Evolutionary conservation across 2,329 filamentous ascomycete species (phyloP).

Genomic region (Fusarium longipes): DNA sequence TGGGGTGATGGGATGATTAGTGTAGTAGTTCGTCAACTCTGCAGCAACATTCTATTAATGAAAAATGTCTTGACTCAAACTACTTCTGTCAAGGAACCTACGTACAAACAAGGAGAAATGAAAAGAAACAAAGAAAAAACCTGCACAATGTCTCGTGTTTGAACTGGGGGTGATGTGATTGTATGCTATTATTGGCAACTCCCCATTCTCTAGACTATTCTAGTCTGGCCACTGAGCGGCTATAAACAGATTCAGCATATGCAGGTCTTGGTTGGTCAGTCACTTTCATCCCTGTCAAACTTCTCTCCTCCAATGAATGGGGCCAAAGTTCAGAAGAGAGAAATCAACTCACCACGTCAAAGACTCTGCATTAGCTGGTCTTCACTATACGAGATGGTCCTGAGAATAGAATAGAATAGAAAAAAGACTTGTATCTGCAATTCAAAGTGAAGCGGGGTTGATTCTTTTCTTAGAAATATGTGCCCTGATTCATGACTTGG

Average conservation of each 20-base stretch:
- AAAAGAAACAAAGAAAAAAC: neutral
- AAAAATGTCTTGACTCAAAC: conserved; percentile 13
- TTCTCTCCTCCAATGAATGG: conserved; percentile 15
- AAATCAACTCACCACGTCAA: conserved; percentile 23
- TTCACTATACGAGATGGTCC: conserved; percentile 13
- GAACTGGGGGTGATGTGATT: conserved; percentile 25
- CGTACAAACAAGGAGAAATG: too few species aligned
- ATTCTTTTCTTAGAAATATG: conserved; percentile 21
- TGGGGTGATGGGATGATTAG: too few species aligned
- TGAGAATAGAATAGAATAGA: conserved; percentile 13
- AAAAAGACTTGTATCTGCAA: too few species aligned
- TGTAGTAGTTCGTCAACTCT: conserved; percentile 1
- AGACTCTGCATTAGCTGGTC: conserved; percentile 24
- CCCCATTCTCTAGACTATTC: neutral
- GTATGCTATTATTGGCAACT: conserved; percentile 35
- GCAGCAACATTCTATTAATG: conserved; percentile 25
- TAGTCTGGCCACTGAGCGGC: conserved; percentile 21
- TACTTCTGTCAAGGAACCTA: neutral
- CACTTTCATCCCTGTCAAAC: conserved; percentile 19
- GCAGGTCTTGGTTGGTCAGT: conserved; percentile 12
- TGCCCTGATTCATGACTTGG: neutral
- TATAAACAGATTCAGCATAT: conserved; percentile 22
- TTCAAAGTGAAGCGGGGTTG: too few species aligned
- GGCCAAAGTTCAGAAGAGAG: neutral
- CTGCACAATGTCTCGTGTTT: conserved; percentile 27